phyloP scores from a whole-genome alignment of 2,329 filamentous ascomycete species.

The Colletotrichum kahawae region DNA sequence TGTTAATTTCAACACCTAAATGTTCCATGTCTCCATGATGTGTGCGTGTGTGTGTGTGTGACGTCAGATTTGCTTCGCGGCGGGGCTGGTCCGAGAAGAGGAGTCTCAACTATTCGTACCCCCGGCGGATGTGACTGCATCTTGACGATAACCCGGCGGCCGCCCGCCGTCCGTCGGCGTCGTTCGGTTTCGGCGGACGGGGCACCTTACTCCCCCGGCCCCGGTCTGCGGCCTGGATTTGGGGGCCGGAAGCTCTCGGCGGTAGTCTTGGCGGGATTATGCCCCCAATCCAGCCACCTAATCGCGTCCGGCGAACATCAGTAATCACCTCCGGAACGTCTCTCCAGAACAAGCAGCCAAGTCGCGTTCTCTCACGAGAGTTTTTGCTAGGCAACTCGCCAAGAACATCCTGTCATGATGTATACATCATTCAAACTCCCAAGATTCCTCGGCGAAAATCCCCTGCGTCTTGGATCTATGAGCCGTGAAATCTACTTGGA shows the following conservation, averaged over 20 bases:
- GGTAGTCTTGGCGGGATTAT: neutral
- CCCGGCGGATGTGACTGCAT: too few relatives aligned
- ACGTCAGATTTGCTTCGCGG: neutral
- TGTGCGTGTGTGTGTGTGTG: neutral
- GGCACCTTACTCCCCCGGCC: neutral
- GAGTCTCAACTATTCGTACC: too few relatives aligned
- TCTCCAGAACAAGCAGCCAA: neutral
- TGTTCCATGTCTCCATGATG: neutral
- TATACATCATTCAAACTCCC: neutral
- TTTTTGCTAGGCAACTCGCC: neutral
- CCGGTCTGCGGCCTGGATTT: neutral
- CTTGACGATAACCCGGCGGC: neutral
- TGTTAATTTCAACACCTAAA: neutral
- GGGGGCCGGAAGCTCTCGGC: neutral
- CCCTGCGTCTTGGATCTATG: rapidly evolving
- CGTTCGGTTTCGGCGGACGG: neutral
- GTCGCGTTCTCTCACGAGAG: rapidly evolving
- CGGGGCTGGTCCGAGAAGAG: neutral
- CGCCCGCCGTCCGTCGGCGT: neutral
- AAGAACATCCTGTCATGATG: neutral
- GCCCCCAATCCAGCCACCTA: rapidly evolving
- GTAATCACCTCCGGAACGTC: neutral
- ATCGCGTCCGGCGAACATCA: neutral
- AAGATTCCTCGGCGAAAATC: neutral
- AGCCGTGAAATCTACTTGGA: neutral